Evolutionary conservation across 2,329 filamentous ascomycete species (phyloP), one percentile per base, ranked within the genome.

Genomic region (Fusarium dlaminii): DNA sequence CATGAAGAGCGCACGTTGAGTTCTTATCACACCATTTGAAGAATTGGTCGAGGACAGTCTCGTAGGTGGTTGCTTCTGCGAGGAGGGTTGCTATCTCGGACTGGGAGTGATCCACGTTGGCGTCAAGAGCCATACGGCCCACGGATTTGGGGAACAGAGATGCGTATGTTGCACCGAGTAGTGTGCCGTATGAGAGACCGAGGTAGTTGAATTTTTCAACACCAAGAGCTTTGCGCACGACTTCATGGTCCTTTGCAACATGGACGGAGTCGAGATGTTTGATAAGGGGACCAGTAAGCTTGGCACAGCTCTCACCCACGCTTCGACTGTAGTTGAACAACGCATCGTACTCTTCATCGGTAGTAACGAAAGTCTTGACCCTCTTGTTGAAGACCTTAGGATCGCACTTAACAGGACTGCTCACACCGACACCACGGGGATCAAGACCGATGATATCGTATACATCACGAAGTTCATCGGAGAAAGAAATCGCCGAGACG

Each of bases 401-500:
- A 30, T 86, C 85, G 65, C 84, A 86, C 29, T 77, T 80, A 20
- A 86, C 79, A 0, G 79, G 78, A 1, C 82, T 82, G 9, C 84
- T 86, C 17, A 81, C 78, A 27, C 84, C 84, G 6, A 85, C 82
- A 1, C 83, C 84, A 1, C 84, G 81, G 1, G 84, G 83, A 52
- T 86, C 84, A 34, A 86, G 84, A 0, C 84, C 83, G 40, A 86
- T 82, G 24, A 86, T 80, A 42, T 85, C 83, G 66, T 82, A 86
- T 40, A 80, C 69, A 17, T 77, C 68, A 2, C 71, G 40, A 10
- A 79, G 49, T 3, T 75, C 62, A 17, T 55, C 29, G 5, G 68
- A 73, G 29, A 78, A 73, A 2, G 63, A 54, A 6, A 73, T 48
- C 4, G 66, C 48, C 2, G 68, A 36, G 11, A 76, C 42, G 22